Conservation (phyloP, 805 yeast species). For the Candida tibetensis region DNA sequence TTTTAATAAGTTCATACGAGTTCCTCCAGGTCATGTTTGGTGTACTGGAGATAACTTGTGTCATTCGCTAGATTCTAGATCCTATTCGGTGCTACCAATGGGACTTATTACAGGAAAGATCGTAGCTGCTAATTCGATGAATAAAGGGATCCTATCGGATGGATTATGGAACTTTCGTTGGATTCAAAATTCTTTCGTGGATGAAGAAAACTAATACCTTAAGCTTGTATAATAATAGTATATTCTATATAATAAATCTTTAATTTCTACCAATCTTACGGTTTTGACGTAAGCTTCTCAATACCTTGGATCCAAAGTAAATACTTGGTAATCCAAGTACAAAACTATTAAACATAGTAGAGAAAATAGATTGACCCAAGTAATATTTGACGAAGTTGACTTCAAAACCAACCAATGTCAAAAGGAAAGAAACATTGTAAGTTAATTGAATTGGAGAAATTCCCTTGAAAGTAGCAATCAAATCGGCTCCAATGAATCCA, state of each 20-base stretch:
- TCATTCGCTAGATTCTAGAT: slow-evolving; percentile 84
- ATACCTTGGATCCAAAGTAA: slow-evolving; percentile 63
- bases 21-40: slow-evolving; percentile 97
- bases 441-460: slow-evolving; percentile 33
- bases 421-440: slow-evolving; percentile 45
- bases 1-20: slow-evolving; percentile 58
- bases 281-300: slow-evolving; percentile 44
- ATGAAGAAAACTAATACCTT: slow-evolving; percentile 20
- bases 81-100: slow-evolving; percentile 87
- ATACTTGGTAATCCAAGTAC: slow-evolving; percentile 54
- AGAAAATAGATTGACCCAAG: slow-evolving; percentile 57
- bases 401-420: slow-evolving; percentile 50
- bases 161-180: slow-evolving; percentile 53
- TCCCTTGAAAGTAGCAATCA: slow-evolving; percentile 35
- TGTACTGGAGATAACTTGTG: slow-evolving; percentile 92
- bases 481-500: slow-evolving; percentile 22
- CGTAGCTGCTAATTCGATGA: slow-evolving; percentile 58
- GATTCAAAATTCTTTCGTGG: slow-evolving; percentile 50
- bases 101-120: slow-evolving; percentile 86
- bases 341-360: slow-evolving; percentile 47
- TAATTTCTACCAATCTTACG: slow-evolving; percentile 27
- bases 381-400: slow-evolving; percentile 55
- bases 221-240: neutral
- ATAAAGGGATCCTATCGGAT: slow-evolving; percentile 42
- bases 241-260: slow-evolving; percentile 3